Evolutionary conservation across 2,329 filamentous ascomycete genomes (phyloP).

Genomic region (Parastagonospora nodorum): DNA sequence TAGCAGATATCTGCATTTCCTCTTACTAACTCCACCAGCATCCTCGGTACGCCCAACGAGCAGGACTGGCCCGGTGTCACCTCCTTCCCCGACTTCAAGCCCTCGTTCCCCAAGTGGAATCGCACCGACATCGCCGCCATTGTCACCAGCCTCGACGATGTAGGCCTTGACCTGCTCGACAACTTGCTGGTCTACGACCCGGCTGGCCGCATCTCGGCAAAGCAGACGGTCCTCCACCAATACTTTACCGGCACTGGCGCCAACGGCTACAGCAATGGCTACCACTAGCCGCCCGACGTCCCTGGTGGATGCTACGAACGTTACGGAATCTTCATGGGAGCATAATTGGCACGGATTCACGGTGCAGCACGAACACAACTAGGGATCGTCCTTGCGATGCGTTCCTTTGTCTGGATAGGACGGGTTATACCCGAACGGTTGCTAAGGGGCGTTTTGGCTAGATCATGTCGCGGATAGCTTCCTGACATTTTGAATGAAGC

Average conservation of each 20-base stretch:
- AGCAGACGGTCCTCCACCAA: conserved; percentile 81
- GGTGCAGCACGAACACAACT: not conserved
- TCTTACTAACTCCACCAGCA: conserved; percentile 23
- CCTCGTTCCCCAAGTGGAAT: conserved; percentile 89
- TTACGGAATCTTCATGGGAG: conserved; percentile 32
- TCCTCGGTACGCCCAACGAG: conserved; percentile 84
- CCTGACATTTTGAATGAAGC: conserved; percentile 2
- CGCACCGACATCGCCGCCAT: conserved; percentile 69
- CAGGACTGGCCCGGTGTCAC: conserved; percentile 86
- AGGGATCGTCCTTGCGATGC: conserved; percentile 10
- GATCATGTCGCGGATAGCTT: conserved; percentile 12
- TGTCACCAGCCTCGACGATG: conserved; percentile 74
- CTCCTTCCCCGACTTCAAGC: conserved; percentile 93
- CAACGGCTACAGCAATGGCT: conserved; percentile 52
- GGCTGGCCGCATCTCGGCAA: conserved; percentile 83
- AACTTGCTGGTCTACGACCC: conserved; percentile 85
- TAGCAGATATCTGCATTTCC: not conserved
- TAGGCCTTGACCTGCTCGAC: conserved; percentile 70
- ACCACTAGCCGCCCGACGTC: conserved; percentile 28
- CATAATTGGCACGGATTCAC: conserved; percentile 21
- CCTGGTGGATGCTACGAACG: conserved; percentile 34
- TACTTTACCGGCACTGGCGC: conserved; percentile 67
- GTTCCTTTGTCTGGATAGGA: conserved; percentile 25
- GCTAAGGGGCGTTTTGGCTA: conserved; percentile 28
- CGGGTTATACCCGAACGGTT: conserved; percentile 15